Conservation (phyloP, 441 rosid species). For the Gossypium gossypioides region DNA sequence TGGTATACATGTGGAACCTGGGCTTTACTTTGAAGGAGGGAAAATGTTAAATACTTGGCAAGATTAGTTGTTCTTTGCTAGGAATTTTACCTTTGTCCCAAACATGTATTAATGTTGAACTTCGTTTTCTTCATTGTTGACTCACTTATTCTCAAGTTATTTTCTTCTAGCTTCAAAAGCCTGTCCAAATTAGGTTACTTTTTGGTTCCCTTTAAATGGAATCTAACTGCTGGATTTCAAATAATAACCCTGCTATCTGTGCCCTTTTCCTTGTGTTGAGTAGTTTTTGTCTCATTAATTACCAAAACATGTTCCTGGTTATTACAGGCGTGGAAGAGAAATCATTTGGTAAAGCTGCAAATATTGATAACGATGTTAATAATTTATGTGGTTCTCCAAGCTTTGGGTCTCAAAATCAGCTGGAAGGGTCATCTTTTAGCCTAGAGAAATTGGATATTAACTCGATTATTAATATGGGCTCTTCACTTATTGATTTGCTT, state of each 20-base stretch:
- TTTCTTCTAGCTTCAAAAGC: neutral
- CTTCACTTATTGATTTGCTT: constrained; percentile 57
- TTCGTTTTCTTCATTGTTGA: neutral
- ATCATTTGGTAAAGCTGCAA: constrained; percentile 37
- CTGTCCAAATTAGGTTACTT: neutral
- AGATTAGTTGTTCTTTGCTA: neutral
- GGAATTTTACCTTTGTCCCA: neutral
- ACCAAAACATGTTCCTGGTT: neutral
- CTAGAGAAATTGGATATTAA: constrained; percentile 60
- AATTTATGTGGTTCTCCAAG: constrained; percentile 59
- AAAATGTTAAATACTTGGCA: neutral
- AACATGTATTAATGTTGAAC: neutral
- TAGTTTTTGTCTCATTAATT: neutral
- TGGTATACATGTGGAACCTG: neutral
- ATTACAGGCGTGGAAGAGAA: constrained; percentile 68
- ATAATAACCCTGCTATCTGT: neutral
- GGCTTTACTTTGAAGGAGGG: neutral
- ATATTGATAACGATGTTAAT: constrained; percentile 40
- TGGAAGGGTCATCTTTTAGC: constrained; percentile 45
- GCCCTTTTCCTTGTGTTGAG: neutral
- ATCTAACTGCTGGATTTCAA: neutral
- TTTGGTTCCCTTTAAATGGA: neutral
- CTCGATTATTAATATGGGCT: constrained; percentile 46
- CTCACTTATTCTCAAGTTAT: neutral
- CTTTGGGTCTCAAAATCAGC: constrained; percentile 45